phyloP scores from a whole-genome alignment of 495 filamentous ascomycete species.

The Pyronema domesticum region DNA sequence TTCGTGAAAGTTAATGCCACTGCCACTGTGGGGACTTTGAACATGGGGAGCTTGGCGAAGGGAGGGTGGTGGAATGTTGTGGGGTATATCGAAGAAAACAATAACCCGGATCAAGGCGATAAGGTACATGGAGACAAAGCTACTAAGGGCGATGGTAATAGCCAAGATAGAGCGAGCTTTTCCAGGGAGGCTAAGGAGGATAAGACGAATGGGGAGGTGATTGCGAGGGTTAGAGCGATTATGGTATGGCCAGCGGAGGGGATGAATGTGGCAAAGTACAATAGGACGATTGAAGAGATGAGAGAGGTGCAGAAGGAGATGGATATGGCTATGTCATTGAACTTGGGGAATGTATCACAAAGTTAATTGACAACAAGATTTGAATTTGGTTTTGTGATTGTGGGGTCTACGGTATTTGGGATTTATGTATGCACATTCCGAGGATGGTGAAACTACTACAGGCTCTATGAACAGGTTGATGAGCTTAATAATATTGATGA shows the following conservation, averaged over 20 bases:
- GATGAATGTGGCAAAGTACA: neutral
- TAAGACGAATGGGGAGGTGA: neutral
- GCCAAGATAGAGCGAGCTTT: no score
- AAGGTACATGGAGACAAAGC: neutral
- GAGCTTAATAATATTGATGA: no score
- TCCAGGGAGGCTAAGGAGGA: slow-evolving; percentile 27
- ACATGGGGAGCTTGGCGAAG: slow-evolving; percentile 41
- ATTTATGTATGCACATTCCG: neutral
- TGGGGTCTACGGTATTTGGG: neutral
- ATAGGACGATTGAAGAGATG: slow-evolving; percentile 9
- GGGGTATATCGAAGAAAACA: slow-evolving; percentile 45
- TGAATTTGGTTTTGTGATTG: neutral
- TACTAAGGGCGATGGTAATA: slow-evolving; percentile 8
- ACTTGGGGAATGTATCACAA: no score
- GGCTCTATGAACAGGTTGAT: neutral
- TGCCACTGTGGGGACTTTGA: slow-evolving; percentile 40
- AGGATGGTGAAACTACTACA: neutral
- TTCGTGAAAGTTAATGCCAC: slow-evolving; percentile 47
- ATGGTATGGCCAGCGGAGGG: slow-evolving; percentile 14
- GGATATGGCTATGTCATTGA: neutral
- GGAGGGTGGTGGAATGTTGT: slow-evolving; percentile 88
- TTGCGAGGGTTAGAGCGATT: slow-evolving; percentile 10
- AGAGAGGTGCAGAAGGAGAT: slow-evolving; percentile 4
- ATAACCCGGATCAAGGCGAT: no score
- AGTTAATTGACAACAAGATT: neutral